A percentile compares a stretch with the other conserved stretches of the same genome.
Evolutionary conservation across 2,329 filamentous ascomycete genomes (phyloP).

Genomic region (Trichoderma sp.): DNA sequence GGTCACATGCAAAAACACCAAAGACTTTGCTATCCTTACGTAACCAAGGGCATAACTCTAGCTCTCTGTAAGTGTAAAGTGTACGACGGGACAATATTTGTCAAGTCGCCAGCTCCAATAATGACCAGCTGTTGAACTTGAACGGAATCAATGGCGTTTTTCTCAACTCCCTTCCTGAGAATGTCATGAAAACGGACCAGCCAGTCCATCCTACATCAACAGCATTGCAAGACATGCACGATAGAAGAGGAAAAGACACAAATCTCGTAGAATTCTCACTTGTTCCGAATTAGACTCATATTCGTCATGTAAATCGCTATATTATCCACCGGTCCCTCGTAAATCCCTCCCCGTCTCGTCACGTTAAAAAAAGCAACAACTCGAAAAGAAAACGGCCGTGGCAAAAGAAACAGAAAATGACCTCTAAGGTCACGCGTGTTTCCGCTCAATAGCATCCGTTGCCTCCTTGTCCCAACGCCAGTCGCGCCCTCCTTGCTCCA

Average conservation of each 20-base stretch:
- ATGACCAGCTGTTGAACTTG: neutral
- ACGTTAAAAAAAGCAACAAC: neutral
- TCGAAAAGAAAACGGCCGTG: neutral
- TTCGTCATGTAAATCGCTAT: neutral
- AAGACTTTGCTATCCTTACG: neutral
- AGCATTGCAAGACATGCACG: neutral
- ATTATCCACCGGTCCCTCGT: neutral
- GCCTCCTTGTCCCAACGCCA: conserved; percentile 18
- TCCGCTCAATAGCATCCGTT: conserved; percentile 4
- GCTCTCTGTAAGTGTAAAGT: neutral
- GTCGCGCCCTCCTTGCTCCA: neutral
- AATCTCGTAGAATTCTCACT: neutral
- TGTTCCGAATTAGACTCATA: neutral
- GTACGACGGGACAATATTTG: neutral
- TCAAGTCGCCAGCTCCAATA: neutral
- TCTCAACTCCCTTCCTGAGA: neutral
- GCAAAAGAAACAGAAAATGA: neutral
- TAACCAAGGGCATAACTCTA: neutral
- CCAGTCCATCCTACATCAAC: neutral
- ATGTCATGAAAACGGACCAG: neutral
- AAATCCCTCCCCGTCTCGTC: neutral
- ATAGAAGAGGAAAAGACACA: neutral
- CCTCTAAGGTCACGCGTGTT: neutral
- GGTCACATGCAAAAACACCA: conserved; percentile 11
- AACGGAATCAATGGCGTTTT: neutral